These are phyloP conservation scores for Yamadazyma akitaensis DNA, from an alignment of 805 yeast genomes.

Conservation along the genomic window DNA sequence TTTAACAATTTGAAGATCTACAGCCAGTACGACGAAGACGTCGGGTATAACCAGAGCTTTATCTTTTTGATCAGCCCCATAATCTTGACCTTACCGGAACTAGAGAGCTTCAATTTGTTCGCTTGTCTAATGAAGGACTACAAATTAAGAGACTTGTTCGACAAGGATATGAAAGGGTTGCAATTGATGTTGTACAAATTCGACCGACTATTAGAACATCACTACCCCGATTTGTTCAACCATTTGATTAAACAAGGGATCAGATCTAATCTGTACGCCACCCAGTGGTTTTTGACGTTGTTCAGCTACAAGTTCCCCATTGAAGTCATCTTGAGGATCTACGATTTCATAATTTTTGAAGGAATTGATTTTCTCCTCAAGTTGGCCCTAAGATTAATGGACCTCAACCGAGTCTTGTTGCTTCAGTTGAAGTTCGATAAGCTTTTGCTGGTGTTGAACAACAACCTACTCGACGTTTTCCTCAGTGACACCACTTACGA, in stretches of 20 bases:
- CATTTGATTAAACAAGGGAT: slow-evolving; percentile 87
- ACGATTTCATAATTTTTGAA: slow-evolving; percentile 84
- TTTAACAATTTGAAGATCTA: slow-evolving; percentile 79
- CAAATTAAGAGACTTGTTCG: slow-evolving; percentile 69
- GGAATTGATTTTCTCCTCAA: slow-evolving; percentile 85
- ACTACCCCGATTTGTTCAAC: slow-evolving; percentile 63
- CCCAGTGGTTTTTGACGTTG: slow-evolving; percentile 95
- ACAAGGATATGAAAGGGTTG: slow-evolving; percentile 93
- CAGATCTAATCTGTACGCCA: slow-evolving; percentile 91
- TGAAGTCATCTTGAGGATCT: slow-evolving; percentile 80
- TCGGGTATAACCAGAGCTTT: slow-evolving; percentile 98
- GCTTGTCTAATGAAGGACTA: slow-evolving; percentile 83
- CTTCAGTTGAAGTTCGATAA: slow-evolving; percentile 69
- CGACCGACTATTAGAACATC: slow-evolving; percentile 80
- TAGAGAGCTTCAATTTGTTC: slow-evolving; percentile 80
- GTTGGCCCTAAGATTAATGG: slow-evolving; percentile 78
- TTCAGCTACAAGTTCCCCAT: slow-evolving; percentile 95
- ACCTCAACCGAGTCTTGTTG: slow-evolving; percentile 54
- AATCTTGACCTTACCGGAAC: slow-evolving; percentile 72
- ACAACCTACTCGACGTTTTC: slow-evolving; percentile 71
- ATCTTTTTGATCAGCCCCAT: slow-evolving; percentile 88
- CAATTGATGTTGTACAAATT: slow-evolving; percentile 83
- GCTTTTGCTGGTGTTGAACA: slow-evolving; percentile 73
- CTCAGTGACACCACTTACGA: slow-evolving; percentile 46
- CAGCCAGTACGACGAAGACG: slow-evolving; percentile 82